phyloP scores from a whole-genome alignment of 768 basidiomycete species.

The Cystofilobasidium capitatum region DNA sequence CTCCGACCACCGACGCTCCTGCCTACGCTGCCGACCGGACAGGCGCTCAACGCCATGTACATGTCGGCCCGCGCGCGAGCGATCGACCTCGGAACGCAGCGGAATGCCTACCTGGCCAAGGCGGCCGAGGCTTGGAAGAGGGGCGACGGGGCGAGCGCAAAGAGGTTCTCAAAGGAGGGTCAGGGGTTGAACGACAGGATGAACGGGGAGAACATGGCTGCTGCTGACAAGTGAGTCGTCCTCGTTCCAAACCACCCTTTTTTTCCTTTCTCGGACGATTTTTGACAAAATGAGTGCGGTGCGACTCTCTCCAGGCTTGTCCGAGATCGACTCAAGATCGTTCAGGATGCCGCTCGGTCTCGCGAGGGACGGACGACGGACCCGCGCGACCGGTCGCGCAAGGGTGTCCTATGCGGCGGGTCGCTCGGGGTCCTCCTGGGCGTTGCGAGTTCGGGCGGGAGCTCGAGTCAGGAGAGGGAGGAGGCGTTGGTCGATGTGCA shows the following conservation, averaged over 20 bases:
- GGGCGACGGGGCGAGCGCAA: constrained; percentile 91
- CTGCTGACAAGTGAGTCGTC: constrained; percentile 48
- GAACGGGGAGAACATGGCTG: constrained; percentile 70
- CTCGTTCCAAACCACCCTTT: not conserved
- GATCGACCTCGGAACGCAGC: constrained; percentile 80
- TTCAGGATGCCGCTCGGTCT: constrained; percentile 62
- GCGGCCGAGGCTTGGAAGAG: constrained; percentile 94
- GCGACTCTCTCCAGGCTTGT: constrained; percentile 50
- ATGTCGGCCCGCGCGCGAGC: constrained; percentile 80
- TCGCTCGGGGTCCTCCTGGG: constrained; percentile 81
- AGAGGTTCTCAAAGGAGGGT: constrained; percentile 85
- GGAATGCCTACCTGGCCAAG: constrained; percentile 86
- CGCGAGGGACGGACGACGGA: constrained; percentile 55
- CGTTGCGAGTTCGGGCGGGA: constrained; percentile 49
- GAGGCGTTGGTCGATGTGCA: constrained; percentile 65
- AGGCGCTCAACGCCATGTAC: constrained; percentile 67
- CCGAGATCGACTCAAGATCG: constrained; percentile 62
- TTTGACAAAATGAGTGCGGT: not conserved
- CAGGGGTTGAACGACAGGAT: constrained; percentile 89
- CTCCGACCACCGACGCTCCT: constrained; percentile 71
- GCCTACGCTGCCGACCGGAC: constrained; percentile 81
- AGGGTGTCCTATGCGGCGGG: constrained; percentile 67
- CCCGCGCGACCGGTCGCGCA: constrained; percentile 59
- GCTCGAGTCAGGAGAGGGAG: constrained; percentile 67
- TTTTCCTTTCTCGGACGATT: not conserved